A percentile compares a stretch with the other conserved stretches of the same genome.
These are phyloP conservation scores for Beauveria australis DNA, from an alignment of 2,329 filamentous ascomycete species.

Conservation along the genomic window DNA sequence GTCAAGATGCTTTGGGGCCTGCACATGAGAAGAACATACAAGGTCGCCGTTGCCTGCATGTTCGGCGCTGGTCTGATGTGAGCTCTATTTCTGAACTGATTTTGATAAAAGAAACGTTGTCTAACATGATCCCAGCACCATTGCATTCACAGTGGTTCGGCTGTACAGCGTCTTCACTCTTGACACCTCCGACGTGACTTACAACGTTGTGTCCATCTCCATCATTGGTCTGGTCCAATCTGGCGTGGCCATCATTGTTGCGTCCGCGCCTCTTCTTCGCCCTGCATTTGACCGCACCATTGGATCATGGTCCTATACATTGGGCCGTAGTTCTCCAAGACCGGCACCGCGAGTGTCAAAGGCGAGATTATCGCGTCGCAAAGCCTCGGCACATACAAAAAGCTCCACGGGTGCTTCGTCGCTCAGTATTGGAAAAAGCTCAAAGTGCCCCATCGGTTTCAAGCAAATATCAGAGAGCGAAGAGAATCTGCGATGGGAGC, in stretches of 20 bases:
- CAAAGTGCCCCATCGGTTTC: slow-evolving; percentile 4
- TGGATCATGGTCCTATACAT: slow-evolving; percentile 4
- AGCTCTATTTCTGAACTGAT: neutral
- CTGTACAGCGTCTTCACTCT: slow-evolving; percentile 14
- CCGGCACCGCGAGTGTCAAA: neutral
- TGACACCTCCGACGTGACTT: slow-evolving; percentile 14
- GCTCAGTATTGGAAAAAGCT: neutral
- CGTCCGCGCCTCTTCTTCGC: slow-evolving; percentile 14
- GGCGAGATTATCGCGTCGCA: neutral
- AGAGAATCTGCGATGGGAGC: slow-evolving; percentile 16
- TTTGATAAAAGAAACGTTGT: too few species aligned
- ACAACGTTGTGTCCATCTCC: slow-evolving; percentile 11
- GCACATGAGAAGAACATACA: slow-evolving; percentile 13
- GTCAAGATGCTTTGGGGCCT: slow-evolving; percentile 13
- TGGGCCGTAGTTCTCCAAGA: neutral
- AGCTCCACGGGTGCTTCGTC: slow-evolving; percentile 1
- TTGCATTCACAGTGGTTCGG: slow-evolving; percentile 14
- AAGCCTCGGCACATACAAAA: neutral
- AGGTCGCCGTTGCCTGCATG: slow-evolving; percentile 14
- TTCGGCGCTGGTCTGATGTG: slow-evolving; percentile 15
- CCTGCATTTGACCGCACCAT: slow-evolving; percentile 16
- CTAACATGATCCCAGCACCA: slow-evolving; percentile 9
- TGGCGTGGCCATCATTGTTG: slow-evolving; percentile 16
- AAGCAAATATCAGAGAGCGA: slow-evolving; percentile 16
- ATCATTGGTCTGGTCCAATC: slow-evolving; percentile 13